Evolutionary conservation across 352 stramenopile genomes (phyloP).

Genomic region (Globisporangium echinulatum): DNA sequence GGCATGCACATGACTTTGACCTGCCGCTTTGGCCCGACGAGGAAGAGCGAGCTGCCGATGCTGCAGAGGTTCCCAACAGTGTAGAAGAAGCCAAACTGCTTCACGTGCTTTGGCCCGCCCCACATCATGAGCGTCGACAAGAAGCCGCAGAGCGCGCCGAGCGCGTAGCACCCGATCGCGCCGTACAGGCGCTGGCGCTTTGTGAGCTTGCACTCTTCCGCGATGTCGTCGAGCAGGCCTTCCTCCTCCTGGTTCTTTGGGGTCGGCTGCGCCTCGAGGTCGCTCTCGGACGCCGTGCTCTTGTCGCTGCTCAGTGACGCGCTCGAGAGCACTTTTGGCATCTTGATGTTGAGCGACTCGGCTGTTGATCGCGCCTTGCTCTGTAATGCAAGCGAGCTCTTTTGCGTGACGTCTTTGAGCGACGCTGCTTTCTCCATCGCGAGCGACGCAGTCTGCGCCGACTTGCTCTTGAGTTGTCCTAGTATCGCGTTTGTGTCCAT

Average conservation of each 20-base stretch:
- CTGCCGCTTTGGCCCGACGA: constrained; percentile 62
- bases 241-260: constrained; percentile 64
- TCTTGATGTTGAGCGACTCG: constrained; percentile 47
- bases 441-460: constrained; percentile 41
- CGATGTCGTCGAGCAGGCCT: constrained; percentile 61
- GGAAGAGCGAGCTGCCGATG: constrained; percentile 75
- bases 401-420: constrained; percentile 50
- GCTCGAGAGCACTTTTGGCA: constrained; percentile 25
- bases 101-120: constrained; percentile 70
- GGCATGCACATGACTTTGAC: constrained; percentile 83
- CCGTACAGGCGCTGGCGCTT: constrained; percentile 78
- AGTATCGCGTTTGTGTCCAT: constrained; percentile 36
- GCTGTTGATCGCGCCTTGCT: constrained; percentile 41
- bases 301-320: constrained; percentile 16
- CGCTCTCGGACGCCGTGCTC: constrained; percentile 26
- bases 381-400: constrained; percentile 37
- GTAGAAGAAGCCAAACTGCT: constrained; percentile 86
- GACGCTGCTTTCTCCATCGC: constrained; percentile 48
- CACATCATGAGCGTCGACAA: constrained; percentile 78
- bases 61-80: constrained; percentile 75
- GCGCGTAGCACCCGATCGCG: constrained; percentile 61
- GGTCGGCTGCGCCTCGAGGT: constrained; percentile 14
- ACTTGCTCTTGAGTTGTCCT: constrained; percentile 56
- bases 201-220: constrained; percentile 66
- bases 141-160: constrained; percentile 68